These are phyloP conservation scores for Zea mays DNA, from an alignment of 176 grass and related monocot species.

Conservation along the genomic window Zm-B73-REFERENCE-NAM-5.0 NC_050104.1:115787501-115788000, in stretches of 20 bases:
- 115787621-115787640: background rate
- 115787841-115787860: constrained; percentile 56
- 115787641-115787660: background rate
- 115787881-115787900: constrained; percentile 35
- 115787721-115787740: constrained; percentile 57
- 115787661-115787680: background rate
- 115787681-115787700: background rate
- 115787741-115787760: constrained; percentile 76
- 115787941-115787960: background rate
- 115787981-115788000: background rate
- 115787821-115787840: constrained; percentile 42
- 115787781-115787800: constrained; percentile 70
- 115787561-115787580: no score
- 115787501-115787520: no score
- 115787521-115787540: no score
- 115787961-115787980: constrained; percentile 1
- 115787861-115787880: constrained; percentile 64
- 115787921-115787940: constrained; percentile 29
- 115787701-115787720: background rate
- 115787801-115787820: constrained; percentile 31
- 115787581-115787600: no score
- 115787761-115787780: constrained; percentile 67
- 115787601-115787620: no score
- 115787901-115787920: constrained; percentile 37
- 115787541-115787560: no score